These are phyloP conservation scores for Anastatica hierochuntica DNA, from an alignment of 345 rosid species.

Conservation along the genomic window DNA sequence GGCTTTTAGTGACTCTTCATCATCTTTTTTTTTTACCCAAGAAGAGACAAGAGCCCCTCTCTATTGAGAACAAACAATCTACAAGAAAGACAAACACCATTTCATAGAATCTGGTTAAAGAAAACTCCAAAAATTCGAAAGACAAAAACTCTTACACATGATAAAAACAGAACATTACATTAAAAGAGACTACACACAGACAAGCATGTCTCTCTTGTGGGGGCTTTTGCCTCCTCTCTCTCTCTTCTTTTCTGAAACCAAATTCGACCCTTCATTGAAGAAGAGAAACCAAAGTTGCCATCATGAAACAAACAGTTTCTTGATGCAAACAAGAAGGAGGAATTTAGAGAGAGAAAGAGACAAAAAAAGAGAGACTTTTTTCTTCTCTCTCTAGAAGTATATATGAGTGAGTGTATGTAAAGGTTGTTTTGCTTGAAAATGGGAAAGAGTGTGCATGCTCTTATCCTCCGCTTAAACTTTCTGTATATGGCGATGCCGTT, in stretches of 20 bases:
- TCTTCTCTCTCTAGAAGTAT: constrained; percentile 24
- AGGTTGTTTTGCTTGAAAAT: constrained; percentile 30
- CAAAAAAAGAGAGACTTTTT: constrained; percentile 21
- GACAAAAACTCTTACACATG: constrained; percentile 39
- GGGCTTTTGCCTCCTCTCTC: constrained; percentile 32
- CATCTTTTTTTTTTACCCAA: too few relatives aligned
- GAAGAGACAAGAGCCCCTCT: too few relatives aligned
- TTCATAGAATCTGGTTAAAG: constrained; percentile 24
- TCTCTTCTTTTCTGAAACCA: constrained; percentile 29
- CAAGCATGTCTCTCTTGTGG: constrained; percentile 38
- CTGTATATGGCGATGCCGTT: constrained; percentile 58
- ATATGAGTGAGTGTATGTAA: constrained; percentile 1
- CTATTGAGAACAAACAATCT: too few relatives aligned
- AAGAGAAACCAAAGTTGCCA: constrained; percentile 20
- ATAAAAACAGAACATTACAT: constrained; percentile 19
- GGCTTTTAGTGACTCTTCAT: too few relatives aligned
- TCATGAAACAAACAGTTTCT: constrained; percentile 23
- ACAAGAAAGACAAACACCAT: constrained; percentile 23
- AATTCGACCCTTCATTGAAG: constrained; percentile 43
- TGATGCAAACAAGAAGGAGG: constrained; percentile 27
- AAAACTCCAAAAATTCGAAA: constrained; percentile 51
- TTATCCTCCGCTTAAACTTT: constrained; percentile 57
- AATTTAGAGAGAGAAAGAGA: constrained; percentile 6
- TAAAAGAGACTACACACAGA: constrained; percentile 33
- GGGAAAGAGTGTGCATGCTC: constrained; percentile 53